These are phyloP conservation scores for Sclerotinia sclerotiorum DNA, from an alignment of 2,329 filamentous ascomycete genomes.

Conservation along the genomic window DNA sequence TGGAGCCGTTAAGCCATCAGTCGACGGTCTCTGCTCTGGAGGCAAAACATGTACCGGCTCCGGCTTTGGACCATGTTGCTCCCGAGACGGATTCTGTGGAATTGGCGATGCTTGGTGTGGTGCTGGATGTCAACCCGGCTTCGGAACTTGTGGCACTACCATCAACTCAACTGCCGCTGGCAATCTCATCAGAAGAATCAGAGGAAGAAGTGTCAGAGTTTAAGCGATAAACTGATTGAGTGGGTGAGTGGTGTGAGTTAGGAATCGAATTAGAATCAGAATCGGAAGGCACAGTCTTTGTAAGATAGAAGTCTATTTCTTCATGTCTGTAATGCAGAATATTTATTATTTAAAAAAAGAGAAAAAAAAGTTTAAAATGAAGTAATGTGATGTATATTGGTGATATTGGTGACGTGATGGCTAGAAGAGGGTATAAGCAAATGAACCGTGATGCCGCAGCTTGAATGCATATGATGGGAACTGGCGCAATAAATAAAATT, in stretches of 20 bases:
- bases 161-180: constrained; percentile 20
- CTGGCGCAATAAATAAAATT: background rate
- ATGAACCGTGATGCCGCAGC: background rate
- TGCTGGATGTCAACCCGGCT: constrained; percentile 27
- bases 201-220: constrained; percentile 13
- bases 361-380: background rate
- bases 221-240: background rate
- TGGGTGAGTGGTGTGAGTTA: background rate
- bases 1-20: constrained; percentile 8
- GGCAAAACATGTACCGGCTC: constrained; percentile 28
- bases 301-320: background rate
- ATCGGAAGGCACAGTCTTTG: background rate
- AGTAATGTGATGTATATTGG: background rate
- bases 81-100: constrained; percentile 27
- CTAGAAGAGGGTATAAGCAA: background rate
- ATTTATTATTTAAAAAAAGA: background rate
- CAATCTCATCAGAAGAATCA: constrained; percentile 1
- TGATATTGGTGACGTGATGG: background rate
- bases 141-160: constrained; percentile 26
- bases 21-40: constrained; percentile 26
- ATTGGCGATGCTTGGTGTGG: constrained; percentile 25
- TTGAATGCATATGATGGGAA: background rate
- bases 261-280: background rate
- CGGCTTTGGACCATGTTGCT: constrained; percentile 29
- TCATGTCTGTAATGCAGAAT: background rate